These are phyloP conservation scores for Pseudocercospora musae DNA, from an alignment of 2,329 filamentous ascomycete species.

Conservation along the genomic window DNA sequence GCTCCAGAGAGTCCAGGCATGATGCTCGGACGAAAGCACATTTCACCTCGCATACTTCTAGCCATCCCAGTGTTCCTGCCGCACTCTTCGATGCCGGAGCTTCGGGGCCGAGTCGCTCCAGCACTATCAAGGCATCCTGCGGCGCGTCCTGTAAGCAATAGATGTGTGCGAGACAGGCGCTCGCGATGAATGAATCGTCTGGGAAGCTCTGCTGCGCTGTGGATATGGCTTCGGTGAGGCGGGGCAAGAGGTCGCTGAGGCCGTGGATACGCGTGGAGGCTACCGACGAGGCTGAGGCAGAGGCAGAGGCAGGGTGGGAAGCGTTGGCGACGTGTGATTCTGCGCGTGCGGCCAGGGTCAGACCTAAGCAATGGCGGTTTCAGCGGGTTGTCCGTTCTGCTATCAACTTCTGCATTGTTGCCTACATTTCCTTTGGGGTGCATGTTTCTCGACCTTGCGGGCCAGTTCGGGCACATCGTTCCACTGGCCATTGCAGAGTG, in stretches of 20 bases:
- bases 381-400: background rate
- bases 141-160: slow-evolving; percentile 71
- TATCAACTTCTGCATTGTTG: background rate
- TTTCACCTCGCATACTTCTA: slow-evolving; percentile 63
- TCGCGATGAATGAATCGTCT: slow-evolving; percentile 68
- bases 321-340: slow-evolving; percentile 48
- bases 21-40: slow-evolving; percentile 29
- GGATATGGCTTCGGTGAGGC: slow-evolving; percentile 37
- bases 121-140: slow-evolving; percentile 51
- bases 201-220: slow-evolving; percentile 33
- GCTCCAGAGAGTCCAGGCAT: slow-evolving; percentile 28
- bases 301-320: slow-evolving; percentile 32
- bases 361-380: slow-evolving; percentile 34
- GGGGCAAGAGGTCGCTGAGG: slow-evolving; percentile 40
- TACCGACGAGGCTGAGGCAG: slow-evolving; percentile 42
- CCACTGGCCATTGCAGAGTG: slow-evolving; percentile 87
- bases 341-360: slow-evolving; percentile 47
- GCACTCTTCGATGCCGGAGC: slow-evolving; percentile 2
- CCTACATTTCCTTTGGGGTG: slow-evolving; percentile 78
- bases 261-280: slow-evolving; percentile 33
- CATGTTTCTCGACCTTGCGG: slow-evolving; percentile 92
- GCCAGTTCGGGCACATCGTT: slow-evolving; percentile 80
- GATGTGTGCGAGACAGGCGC: slow-evolving; percentile 79
- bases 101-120: slow-evolving; percentile 33
- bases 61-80: slow-evolving; percentile 58